phyloP scores from a whole-genome alignment of 345 rosid genomes.

The Raphanus raphanistrum region DNA sequence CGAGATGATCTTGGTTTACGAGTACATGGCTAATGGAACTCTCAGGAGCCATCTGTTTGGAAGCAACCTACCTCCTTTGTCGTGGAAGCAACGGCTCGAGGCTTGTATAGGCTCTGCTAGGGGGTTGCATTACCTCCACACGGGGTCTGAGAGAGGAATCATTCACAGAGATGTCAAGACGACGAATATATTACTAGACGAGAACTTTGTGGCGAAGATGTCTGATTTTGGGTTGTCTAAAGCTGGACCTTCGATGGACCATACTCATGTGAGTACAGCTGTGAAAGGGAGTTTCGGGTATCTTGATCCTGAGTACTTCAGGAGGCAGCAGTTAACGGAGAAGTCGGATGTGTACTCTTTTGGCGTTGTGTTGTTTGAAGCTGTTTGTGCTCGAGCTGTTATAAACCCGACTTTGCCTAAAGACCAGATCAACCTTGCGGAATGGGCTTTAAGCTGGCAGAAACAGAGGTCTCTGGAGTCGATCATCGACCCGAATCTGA shows the following conservation, averaged over 20 bases:
- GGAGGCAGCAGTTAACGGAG: conserved; percentile 82
- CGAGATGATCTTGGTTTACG: conserved; percentile 95
- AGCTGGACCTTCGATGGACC: conserved; percentile 86
- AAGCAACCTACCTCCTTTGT: conserved; percentile 59
- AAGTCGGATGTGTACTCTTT: conserved; percentile 92
- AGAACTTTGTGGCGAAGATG: conserved; percentile 81
- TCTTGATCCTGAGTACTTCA: conserved; percentile 85
- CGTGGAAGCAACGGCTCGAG: conserved; percentile 84
- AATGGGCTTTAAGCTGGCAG: conserved; percentile 92
- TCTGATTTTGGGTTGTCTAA: conserved; percentile 86
- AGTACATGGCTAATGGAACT: conserved; percentile 89
- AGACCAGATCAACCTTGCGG: conserved; percentile 94
- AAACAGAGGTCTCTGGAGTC: conserved; percentile 61
- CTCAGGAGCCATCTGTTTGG: conserved; percentile 87
- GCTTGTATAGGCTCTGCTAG: conserved; percentile 80
- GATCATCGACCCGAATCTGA: conserved; percentile 60
- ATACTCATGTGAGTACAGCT: conserved; percentile 90
- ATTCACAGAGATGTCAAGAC: conserved; percentile 93
- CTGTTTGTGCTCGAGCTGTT: conserved; percentile 83
- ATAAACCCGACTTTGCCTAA: conserved; percentile 84
- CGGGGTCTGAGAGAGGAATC: conserved; percentile 83
- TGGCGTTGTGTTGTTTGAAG: conserved; percentile 84
- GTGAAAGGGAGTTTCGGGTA: conserved; percentile 95
- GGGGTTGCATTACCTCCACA: conserved; percentile 94
- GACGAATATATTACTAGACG: conserved; percentile 77